phyloP scores from a whole-genome alignment of 2,329 filamentous ascomycete genomes.

The Apiospora phragmitis region DNA sequence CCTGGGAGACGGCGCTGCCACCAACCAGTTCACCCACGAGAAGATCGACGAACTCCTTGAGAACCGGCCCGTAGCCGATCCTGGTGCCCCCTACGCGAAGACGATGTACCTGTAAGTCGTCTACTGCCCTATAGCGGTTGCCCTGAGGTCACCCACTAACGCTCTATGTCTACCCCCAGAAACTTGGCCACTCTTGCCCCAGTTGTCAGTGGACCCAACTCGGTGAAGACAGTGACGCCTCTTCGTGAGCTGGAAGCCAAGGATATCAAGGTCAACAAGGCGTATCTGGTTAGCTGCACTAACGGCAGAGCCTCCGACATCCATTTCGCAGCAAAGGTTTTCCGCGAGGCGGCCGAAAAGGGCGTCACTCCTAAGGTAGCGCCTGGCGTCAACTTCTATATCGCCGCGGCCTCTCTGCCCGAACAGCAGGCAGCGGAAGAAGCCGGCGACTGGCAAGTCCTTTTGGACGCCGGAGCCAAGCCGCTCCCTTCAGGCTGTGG shows the following conservation, averaged over 20 bases:
- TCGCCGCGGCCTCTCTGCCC: slow-evolving; percentile 78
- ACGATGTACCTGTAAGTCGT: slow-evolving; percentile 61
- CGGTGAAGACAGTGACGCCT: slow-evolving; percentile 83
- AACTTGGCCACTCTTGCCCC: slow-evolving; percentile 83
- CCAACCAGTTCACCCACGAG: slow-evolving; percentile 69
- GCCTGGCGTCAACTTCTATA: slow-evolving; percentile 79
- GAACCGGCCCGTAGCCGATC: slow-evolving; percentile 69
- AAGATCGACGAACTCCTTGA: slow-evolving; percentile 71
- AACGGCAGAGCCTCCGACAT: slow-evolving; percentile 83
- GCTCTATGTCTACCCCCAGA: neutral
- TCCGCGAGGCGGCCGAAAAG: slow-evolving; percentile 71
- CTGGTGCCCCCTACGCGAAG: slow-evolving; percentile 80
- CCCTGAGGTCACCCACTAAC: neutral
- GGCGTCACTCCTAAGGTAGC: slow-evolving; percentile 71
- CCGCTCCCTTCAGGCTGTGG: slow-evolving; percentile 74
- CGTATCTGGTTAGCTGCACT: slow-evolving; percentile 88
- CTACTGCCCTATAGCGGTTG: neutral
- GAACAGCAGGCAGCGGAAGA: slow-evolving; percentile 80
- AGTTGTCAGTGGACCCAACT: slow-evolving; percentile 85
- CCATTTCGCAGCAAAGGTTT: slow-evolving; percentile 78
- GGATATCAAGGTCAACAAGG: slow-evolving; percentile 77
- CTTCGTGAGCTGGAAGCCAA: slow-evolving; percentile 70
- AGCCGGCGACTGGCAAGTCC: slow-evolving; percentile 79
- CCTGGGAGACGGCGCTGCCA: slow-evolving; percentile 49
- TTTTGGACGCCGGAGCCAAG: slow-evolving; percentile 78